Base-by-base conservation (phyloP, 768 basidiomycete genomes). In the Kwoniella bestiolae region DNA sequence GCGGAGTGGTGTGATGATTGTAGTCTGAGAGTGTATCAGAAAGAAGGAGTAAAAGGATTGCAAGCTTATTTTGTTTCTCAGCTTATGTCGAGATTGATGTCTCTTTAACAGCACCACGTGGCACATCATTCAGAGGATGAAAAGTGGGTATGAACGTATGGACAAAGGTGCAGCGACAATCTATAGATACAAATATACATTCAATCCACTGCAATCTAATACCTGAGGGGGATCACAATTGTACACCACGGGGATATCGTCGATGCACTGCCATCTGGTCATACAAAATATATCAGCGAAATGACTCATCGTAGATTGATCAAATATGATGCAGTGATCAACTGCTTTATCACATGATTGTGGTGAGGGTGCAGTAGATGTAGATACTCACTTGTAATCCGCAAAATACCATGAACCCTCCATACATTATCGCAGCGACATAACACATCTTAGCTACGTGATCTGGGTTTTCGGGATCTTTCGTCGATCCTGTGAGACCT, bases 401-500 rank as follows among this genome's bases (percentile, higher is more conserved):
- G 61, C 81, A 83, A 55, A 82, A 80, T 3, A 65, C 79, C 29
- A 82, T 68, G 55, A 82, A 81, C 4, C 67, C 78, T 26, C 78
- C 81, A 68, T 83, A 83, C 12, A 83, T 73, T 5, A 80, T 59
- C 0, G 83, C 82, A 8, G 82, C 80, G 14, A 68, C 63, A 61
- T 83, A 83, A 71, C 82, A 82, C 14, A 76, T 74, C 50, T 64
- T 72, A 5, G 83, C 82, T n/a, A 82, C 82, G 8, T 74, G 76
- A 34, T 75, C 71, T 1, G 82, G 81, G 55, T 83, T 76, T 16
- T 70, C 60, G 2, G 82, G 77, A 64, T 82, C 80, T 26, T 80
- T 70, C 4, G 64, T 80, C 12, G 78, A 74, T 35, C 82, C 83
- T 41, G 80, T 82, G 16, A 83, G 66, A 5, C 80, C 81, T 70